Evolutionary conservation across 2,329 filamentous ascomycete species (phyloP), one percentile per base, ranked within the genome.

Genomic region (Elsinoe ampelina): DNA sequence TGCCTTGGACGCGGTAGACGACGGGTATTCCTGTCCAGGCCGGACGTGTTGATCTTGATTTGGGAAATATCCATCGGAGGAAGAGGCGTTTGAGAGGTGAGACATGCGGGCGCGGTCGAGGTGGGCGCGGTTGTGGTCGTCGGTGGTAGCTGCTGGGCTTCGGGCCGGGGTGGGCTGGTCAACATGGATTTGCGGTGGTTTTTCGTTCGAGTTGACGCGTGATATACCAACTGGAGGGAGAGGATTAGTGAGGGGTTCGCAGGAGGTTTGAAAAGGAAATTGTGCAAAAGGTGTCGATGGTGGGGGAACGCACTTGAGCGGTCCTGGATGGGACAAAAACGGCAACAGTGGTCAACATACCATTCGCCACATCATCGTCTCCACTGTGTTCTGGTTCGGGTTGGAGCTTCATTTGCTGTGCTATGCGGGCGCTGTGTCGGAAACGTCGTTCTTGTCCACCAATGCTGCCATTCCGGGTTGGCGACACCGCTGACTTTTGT

Each of bases 351-450:
- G 47, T 22, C n/a, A 36, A 60, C 58, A 54, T 60, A 76, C 74
- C 73, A 71, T 75, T 76, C 7, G 67, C 66, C 34, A 76, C 70
- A 61, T 74, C 72, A 57, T 76, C 73, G 61, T 76, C 73, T 22
- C 71, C 73, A 8, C 72, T 71, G 54, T 72, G 70, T 59, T 72
- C 72, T 22, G 68, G 65, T 59, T 73, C 70, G 3, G 68, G 64
- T 38, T 64, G 66, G 30, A 70, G 58, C 17, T 60, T 61, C 41
- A 64, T 65, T 20, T 63, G 59, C 19, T 65, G 65, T 5, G 62
- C 63, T 43, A 62, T 57, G 38, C 58, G n/a, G 11, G 30, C 45
- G 20, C 43, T 59, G 17, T 57, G 66, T 65, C 54, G 54, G 17
- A 34, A 39, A 20, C 56, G 59, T 34, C 59, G 56, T 34, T 54